Evolutionary conservation across 139 green algal species (phyloP), one percentile per base, ranked within the genome.

Genomic region (Haematococcus lacustris): DNA sequence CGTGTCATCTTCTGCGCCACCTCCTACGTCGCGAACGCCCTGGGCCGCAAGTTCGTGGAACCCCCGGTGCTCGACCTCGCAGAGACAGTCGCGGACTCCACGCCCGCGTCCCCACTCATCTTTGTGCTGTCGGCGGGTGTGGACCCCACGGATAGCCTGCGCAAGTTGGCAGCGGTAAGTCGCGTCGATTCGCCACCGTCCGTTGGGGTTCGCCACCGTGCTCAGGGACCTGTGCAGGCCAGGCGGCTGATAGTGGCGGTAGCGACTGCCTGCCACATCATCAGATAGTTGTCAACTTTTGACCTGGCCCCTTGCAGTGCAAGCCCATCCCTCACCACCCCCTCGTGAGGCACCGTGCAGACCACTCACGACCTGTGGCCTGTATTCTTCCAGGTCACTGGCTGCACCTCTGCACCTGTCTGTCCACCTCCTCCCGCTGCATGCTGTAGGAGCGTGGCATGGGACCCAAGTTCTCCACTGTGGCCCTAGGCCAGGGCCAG

Each of bases 111-210:
- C 3, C 91, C 91, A 40, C 84, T 94, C 62, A 88, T 96, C 63
- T 95, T 96, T 74, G 90, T 96, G 62, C 82, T 96, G 35, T 88
- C 76, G 1, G 74, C 91, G 6, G 91, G 91, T 26, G 88, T 95
- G 51, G 91, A 96, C 76, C 91, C 91, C 51, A 91, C 86, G 1
- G 82, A 91, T 65, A 79, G 77, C 43, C 84, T 96, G 73, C 76
- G 77, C 57, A 93, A 92, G 82, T 87, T 96, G 40, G 91, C 89
- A 13, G 66, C 63, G 32, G 80, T 90, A 69, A 87, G 64, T 53
- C 43, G 43, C 17, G 43, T 9, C 43, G 9, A 53, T 53, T 17
- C 9, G 43, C 9, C 43, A 17, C n/a, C n/a, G n/a, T n/a, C n/a
- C n/a, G n/a, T n/a, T n/a, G n/a, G n/a, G n/a, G n/a, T n/a, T n/a